These are phyloP conservation scores for Pittosporum tobira DNA, from an alignment of 129 eudicot genomes.

Conservation along the genomic window DNA sequence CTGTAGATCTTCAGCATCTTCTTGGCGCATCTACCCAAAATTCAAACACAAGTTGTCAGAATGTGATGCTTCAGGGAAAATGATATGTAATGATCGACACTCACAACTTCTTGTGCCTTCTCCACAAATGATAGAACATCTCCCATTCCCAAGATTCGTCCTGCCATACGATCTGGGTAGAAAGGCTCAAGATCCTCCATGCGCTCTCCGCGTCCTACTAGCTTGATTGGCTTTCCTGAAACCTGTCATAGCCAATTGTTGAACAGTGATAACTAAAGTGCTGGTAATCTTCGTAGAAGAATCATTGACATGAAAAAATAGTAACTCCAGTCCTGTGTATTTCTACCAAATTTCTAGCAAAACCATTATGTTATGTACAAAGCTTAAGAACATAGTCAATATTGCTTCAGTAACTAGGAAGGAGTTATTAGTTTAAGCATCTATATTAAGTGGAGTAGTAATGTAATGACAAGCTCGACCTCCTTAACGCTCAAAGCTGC, in stretches of 20 bases:
- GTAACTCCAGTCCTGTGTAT: neutral
- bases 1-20: constrained; percentile 90
- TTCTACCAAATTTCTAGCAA: neutral
- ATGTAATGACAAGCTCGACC: constrained; percentile 31
- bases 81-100: constrained; percentile 22
- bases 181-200: constrained; percentile 99
- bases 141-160: constrained; percentile 97
- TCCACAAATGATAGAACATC: constrained; percentile 97
- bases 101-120: constrained; percentile 96
- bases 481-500: constrained; percentile 97
- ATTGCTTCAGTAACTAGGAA: neutral
- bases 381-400: neutral
- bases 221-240: constrained; percentile 96
- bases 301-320: neutral
- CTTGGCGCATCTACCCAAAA: constrained; percentile 71
- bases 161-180: constrained; percentile 98
- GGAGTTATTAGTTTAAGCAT: constrained; percentile 3
- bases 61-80: neutral
- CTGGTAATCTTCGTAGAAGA: neutral
- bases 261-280: too few species aligned
- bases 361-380: neutral
- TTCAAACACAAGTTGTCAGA: neutral
- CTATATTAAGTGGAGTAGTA: neutral
- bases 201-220: constrained; percentile 93
- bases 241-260: constrained; percentile 41